Evolutionary conservation across 2,329 filamentous ascomycete species (phyloP), one percentile per base, ranked within the genome.

Genomic region (Lithohypha guttulata): DNA sequence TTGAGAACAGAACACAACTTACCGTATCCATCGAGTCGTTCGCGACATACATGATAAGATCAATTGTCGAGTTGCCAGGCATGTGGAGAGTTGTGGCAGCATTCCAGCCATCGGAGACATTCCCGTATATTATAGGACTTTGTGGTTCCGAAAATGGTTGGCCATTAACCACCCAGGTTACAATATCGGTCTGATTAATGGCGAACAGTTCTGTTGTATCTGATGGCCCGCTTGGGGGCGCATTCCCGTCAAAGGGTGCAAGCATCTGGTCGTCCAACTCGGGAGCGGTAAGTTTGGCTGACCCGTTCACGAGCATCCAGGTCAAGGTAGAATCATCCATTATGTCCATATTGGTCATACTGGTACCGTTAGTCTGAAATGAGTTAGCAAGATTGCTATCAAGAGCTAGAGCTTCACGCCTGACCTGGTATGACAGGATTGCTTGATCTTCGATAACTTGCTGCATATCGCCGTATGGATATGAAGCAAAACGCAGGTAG

Each of bases 391-490:
- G 10, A 39, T 33, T 15, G 21, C 18, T 21, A 38, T 14, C 23
- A 26, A 27, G 32, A 20, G 17, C 22, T 23, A 10, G 13, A 17
- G 10, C 23, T 31, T 21, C 27, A 29, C 2, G 25, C 21, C 39
- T 42, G 15, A 46, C 44, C 19, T 46, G 32, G 37, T 46, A 46
- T 19, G 39, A 39, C 30, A 46, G 13, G 20, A 44, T 46, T 6
- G 44, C 44, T 31, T 46, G 44, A n/a, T 42, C 44, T 46, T 46
- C 42, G 23, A 46, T 44, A 39, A 46, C 32, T 41, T 46, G 44
- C 28, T 46, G 42, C 44, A 46, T 46, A 23, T 44, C 42, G 13
- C 44, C 44, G 11, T 39, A 39, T 13, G 44, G 42, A 34, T 44
- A 44, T 2, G 44, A 42, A 21, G 44, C 42, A 38, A 48, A 47